These are phyloP conservation scores for Hortaea sp. DNA, from an alignment of 2,329 filamentous ascomycete genomes.

Conservation along the genomic window DNA sequence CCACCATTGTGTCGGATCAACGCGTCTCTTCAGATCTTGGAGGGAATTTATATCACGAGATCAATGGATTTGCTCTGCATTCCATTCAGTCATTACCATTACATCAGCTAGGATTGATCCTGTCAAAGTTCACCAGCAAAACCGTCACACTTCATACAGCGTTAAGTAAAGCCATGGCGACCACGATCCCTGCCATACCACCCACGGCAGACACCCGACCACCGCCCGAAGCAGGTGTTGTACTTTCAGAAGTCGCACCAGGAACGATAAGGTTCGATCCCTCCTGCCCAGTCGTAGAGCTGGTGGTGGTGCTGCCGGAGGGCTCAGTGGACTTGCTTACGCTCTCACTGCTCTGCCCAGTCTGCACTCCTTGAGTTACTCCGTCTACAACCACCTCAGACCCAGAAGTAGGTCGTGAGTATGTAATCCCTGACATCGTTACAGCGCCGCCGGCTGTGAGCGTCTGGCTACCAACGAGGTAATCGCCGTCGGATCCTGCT, in stretches of 20 bases:
- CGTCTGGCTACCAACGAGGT: constrained; percentile 21
- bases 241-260: background rate
- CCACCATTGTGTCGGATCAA: too few relatives aligned
- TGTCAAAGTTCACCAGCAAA: background rate
- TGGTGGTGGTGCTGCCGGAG: background rate
- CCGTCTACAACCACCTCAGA: constrained; percentile 25
- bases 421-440: constrained; percentile 23
- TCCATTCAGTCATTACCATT: too few relatives aligned
- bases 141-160: background rate
- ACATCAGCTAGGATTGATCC: background rate
- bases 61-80: too few relatives aligned
- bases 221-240: background rate
- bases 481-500: constrained; percentile 12
- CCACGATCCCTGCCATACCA: background rate
- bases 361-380: constrained; percentile 9
- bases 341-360: background rate
- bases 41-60: too few relatives aligned
- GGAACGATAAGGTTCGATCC: background rate
- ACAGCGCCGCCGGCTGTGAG: constrained; percentile 24
- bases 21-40: too few relatives aligned
- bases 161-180: background rate
- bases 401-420: constrained; percentile 24
- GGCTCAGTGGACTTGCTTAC: background rate
- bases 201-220: background rate
- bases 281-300: background rate